Base-by-base conservation (phyloP, 768 basidiomycete species). In the Hemileccinum rubropunctum region DNA sequence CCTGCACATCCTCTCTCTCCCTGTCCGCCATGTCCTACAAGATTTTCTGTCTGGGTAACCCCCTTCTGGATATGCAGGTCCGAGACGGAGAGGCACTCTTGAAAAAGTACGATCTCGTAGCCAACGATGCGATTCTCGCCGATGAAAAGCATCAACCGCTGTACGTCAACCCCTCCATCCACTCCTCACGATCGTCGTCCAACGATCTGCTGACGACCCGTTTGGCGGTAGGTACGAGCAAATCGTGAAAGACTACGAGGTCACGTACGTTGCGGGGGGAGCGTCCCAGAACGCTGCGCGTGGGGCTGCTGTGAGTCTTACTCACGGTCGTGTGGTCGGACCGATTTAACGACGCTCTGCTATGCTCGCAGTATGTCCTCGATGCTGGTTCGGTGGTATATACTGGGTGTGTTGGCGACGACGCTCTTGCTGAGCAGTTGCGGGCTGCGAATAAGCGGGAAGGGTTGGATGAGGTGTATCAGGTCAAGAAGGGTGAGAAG, bases 211-310 rank as follows among this genome's bases (percentile, higher is more conserved):
- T 46, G 13, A 49, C 15, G 11, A 44, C 34, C n/a, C 0, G 13
- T 42, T 37, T 38, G 0, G 14, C 5, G 21, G 28, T 56, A 98
- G 95, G 66, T 99, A 98, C 70, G 87, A 88, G 3, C 93, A 98
- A 59, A 70, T 98, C 55, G 81, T 88, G 40, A 79, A 78, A 51
- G 78, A 91, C 52, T 71, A 88, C 69, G 60, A 86, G 52, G 80
- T 92, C 45, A 86, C 84, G 44, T 99, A 94, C 63, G 95, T 98
- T 46, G 95, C 97, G 46, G 97, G 97, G 52, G 97, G 97, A 61
- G 95, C 97, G 26, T 83, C 91, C 26, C 97, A 99, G 70, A 99
- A 99, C 64, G 83, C 95, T 62, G 95, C 95, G 49, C 89, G 97
- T 43, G 95, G 85, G 57, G 97, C 95, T 59, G 94, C 97, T 39